phyloP scores from a whole-genome alignment of 192 early-diverging fungal species.

The Entophlyctis luteolus region DNA sequence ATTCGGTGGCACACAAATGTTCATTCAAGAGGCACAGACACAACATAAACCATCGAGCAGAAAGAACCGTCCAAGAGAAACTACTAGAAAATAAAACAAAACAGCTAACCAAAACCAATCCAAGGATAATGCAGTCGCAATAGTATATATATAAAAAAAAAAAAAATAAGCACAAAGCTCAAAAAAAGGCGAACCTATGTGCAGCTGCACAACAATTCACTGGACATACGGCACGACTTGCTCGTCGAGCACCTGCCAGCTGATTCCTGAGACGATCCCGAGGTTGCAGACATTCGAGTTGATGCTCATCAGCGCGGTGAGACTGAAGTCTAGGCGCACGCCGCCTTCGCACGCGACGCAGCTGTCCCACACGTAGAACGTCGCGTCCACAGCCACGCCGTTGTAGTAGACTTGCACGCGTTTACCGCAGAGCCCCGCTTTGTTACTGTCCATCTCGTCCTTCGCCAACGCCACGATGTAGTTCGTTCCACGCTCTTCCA shows the following conservation, averaged over 20 bases:
- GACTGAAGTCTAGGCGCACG: slow-evolving; percentile 7
- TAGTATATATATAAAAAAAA: no score
- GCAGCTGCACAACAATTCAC: no score
- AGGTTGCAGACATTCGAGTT: neutral
- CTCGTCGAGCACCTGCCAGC: slow-evolving; percentile 14
- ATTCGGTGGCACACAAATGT: no score
- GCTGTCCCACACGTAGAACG: slow-evolving; percentile 11
- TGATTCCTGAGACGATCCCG: slow-evolving; percentile 4
- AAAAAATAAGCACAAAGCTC: no score
- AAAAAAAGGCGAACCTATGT: no score
- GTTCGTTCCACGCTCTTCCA: neutral
- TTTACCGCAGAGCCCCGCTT: slow-evolving; percentile 13
- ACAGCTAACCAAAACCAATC: no score
- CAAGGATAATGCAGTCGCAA: no score
- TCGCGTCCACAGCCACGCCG: neutral
- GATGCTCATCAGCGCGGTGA: neutral
- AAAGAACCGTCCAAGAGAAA: no score
- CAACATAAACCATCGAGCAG: no score
- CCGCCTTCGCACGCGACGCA: slow-evolving; percentile 13
- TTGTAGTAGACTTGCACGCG: slow-evolving; percentile 6
- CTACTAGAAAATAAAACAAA: no score
- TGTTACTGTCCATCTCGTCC: slow-evolving; percentile 14
- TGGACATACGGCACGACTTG: slow-evolving; percentile 13
- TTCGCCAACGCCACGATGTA: slow-evolving; percentile 7
- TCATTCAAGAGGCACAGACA: no score